Evolutionary conservation across 306 rosid genomes (phyloP).

Genomic region (Castanospermum australe): DNA sequence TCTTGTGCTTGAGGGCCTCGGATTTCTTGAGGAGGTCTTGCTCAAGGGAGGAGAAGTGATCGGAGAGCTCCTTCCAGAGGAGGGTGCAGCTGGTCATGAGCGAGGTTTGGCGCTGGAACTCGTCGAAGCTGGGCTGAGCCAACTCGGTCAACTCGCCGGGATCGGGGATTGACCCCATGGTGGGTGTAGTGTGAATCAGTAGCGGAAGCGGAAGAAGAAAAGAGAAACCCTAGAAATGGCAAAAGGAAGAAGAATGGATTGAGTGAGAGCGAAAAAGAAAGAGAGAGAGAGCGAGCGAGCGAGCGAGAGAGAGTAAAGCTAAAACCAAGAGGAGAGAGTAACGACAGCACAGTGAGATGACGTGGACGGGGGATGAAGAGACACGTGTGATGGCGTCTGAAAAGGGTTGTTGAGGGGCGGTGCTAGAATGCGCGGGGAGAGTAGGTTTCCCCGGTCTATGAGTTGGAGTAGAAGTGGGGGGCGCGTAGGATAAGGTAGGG

Average conservation of each 20-base stretch:
- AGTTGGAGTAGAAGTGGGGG: neutral
- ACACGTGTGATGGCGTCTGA: slow-evolving; percentile 56
- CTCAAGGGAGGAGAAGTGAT: slow-evolving; percentile 82
- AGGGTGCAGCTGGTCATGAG: slow-evolving; percentile 96
- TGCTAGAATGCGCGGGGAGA: slow-evolving; percentile 52
- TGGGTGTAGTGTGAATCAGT: slow-evolving; percentile 9
- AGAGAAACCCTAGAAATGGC: slow-evolving; percentile 38
- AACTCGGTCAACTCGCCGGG: slow-evolving; percentile 92
- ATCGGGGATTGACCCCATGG: slow-evolving; percentile 98
- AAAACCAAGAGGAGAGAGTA: neutral
- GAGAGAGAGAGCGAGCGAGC: neutral
- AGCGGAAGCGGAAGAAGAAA: slow-evolving; percentile 12
- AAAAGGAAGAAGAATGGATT: neutral
- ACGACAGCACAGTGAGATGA: slow-evolving; percentile 26
- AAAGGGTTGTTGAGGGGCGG: slow-evolving; percentile 33
- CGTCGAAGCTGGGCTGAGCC: slow-evolving; percentile 81
- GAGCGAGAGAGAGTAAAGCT: slow-evolving; percentile 21
- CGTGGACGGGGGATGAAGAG: slow-evolving; percentile 29
- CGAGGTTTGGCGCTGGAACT: slow-evolving; percentile 91
- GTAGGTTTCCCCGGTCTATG: neutral
- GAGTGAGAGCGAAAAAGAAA: neutral
- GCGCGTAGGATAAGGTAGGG: slow-evolving; percentile 32
- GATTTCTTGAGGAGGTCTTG: slow-evolving; percentile 73
- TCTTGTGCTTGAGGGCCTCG: slow-evolving; percentile 65
- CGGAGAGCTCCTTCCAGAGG: slow-evolving; percentile 96